Evolutionary conservation across 2,329 filamentous ascomycete genomes (phyloP), one percentile per base, ranked within the genome.

Genomic region (Diaporthe australafricana): DNA sequence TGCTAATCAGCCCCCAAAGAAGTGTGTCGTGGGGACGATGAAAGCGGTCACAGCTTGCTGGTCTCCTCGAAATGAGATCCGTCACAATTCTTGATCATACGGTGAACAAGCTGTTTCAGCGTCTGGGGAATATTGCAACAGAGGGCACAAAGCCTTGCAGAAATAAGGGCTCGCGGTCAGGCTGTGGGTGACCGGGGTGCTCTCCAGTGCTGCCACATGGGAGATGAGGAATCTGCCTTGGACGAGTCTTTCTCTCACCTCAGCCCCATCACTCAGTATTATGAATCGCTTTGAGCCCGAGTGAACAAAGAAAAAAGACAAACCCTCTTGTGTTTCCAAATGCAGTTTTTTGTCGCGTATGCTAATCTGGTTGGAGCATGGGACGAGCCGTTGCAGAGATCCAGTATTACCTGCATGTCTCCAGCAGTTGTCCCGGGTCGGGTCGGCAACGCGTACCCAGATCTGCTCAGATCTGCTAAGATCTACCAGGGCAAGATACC

Each of bases 311-410:
- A 9, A 5, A 7, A 30, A n/a, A n/a, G n/a, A n/a, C n/a, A n/a
- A n/a, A n/a, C n/a, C n/a, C 20, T 38, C 30, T 14, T 2, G 2
- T 35, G 9, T 8, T 38, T 25, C 30, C 30, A n/a, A 42, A 50
- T 45, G 27, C 47, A 30, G 45, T 3, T 38, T 14, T 35, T 1
- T 25, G 27, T 30, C 1, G 30, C 45, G 42, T 5, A 16, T 48
- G 17, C 16, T 17, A n/a, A 22, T 22, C 22, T 48, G 57, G n/a
- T 63, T 35, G 27, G 40, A 32, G 60, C 30, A 48, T 38, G 45
- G 25, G n/a, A 30, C 47, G 27, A 7, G n/a, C 45, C 60, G n/a
- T 65, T 65, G 45, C n/a, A 50, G 42, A 48, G 60, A 50, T 35
- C 20, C 32, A 35, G 9, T 5, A 35, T 63, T 63, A 27, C 42